Conservation (phyloP, 140 eudicot species). For the Stevia rebaudiana region DNA sequence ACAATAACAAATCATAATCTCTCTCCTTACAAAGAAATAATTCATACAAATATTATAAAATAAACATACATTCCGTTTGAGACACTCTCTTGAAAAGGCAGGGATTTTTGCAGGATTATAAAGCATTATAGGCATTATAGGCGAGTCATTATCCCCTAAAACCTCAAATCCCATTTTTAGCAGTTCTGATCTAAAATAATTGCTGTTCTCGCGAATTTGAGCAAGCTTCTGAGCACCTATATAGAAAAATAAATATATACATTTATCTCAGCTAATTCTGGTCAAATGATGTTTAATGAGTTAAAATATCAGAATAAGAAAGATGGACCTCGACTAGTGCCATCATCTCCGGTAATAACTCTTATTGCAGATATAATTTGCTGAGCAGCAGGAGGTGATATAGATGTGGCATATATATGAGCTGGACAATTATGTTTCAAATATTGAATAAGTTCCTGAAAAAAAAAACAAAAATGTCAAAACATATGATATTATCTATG, state of each 20-base stretch:
- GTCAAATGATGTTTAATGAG: too few relatives aligned
- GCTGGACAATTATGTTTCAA: constrained; percentile 84
- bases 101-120: too few relatives aligned
- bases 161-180: too few relatives aligned
- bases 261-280: too few relatives aligned
- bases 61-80: constrained; percentile 60
- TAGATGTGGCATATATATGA: constrained; percentile 83
- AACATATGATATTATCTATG: too few relatives aligned
- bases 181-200: too few relatives aligned
- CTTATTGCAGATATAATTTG: constrained; percentile 81
- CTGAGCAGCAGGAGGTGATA: constrained; percentile 99
- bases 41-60: neutral
- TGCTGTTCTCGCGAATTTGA: too few relatives aligned
- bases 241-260: neutral
- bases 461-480: too few relatives aligned
- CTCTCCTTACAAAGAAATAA: too few relatives aligned
- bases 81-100: constrained; percentile 41
- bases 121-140: too few relatives aligned
- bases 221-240: constrained; percentile 34
- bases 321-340: constrained; percentile 74
- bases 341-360: constrained; percentile 94
- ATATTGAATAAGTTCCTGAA: constrained; percentile 84
- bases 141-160: too few relatives aligned
- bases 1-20: constrained; percentile 1
- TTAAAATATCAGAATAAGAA: neutral